Evolutionary conservation across 2,329 filamentous ascomycete species (phyloP).

Genomic region (Aspergillus flavus): DNA sequence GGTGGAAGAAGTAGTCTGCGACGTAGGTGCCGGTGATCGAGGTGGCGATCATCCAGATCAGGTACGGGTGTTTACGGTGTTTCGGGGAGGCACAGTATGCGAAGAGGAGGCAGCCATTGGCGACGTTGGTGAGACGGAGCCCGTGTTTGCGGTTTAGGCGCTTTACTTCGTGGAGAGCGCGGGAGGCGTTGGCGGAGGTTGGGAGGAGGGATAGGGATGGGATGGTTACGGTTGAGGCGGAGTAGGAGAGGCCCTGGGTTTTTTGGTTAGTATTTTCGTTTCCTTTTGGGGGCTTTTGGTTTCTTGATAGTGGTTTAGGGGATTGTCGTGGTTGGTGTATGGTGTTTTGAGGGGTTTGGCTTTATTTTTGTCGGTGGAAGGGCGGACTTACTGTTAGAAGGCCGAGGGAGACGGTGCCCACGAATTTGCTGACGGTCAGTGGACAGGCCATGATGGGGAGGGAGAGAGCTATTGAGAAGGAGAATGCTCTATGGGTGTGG

Average conservation of each 20-base stretch:
- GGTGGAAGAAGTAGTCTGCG: constrained; percentile 74
- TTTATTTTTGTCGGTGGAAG: neutral
- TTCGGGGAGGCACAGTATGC: constrained; percentile 77
- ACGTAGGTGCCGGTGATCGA: constrained; percentile 48
- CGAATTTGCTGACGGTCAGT: constrained; percentile 84
- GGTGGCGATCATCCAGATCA: constrained; percentile 79
- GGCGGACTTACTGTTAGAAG: constrained; percentile 73
- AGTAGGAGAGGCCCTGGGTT: constrained; percentile 80
- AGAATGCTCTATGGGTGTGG: neutral
- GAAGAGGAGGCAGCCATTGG: constrained; percentile 71
- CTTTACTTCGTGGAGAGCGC: constrained; percentile 70
- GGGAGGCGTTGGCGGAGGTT: constrained; percentile 69
- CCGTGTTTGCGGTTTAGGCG: constrained; percentile 66
- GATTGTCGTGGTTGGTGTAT: neutral
- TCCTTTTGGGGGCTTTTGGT: neutral
- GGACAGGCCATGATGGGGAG: constrained; percentile 62
- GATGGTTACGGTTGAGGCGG: constrained; percentile 74
- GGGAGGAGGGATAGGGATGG: constrained; percentile 81
- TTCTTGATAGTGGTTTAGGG: neutral
- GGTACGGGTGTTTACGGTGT: constrained; percentile 79
- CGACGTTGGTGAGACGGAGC: constrained; percentile 67
- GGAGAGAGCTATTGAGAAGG: neutral
- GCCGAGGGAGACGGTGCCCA: constrained; percentile 86
- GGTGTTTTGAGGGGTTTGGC: neutral
- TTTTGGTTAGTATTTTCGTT: neutral